Percentiles rank a stretch among this genome's conserved stretches.
Evolutionary conservation across 208 protist genomes (phyloP).

Genomic region (Leishmania tarentolae): DNA sequence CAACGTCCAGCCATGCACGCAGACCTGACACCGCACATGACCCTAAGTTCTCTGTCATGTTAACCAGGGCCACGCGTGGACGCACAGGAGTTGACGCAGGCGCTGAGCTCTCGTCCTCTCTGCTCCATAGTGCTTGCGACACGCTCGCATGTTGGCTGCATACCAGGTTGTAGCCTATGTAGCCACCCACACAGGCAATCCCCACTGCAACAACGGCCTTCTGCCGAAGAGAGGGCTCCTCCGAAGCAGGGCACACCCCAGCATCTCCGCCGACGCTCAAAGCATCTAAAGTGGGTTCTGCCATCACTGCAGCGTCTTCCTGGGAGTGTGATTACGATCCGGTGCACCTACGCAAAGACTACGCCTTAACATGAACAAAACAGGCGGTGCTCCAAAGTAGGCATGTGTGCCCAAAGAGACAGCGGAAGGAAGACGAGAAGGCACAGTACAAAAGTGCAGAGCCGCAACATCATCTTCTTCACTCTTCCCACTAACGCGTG

Average conservation of each 20-base stretch:
- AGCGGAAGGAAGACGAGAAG: not conserved
- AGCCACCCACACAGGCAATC: slow-evolving; percentile 42
- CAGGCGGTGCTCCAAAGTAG: not conserved
- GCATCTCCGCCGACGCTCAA: not conserved
- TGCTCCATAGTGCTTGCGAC: slow-evolving; percentile 54
- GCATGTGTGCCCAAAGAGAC: not conserved
- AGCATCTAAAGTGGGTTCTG: not conserved
- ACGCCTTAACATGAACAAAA: too few species aligned
- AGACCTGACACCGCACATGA: slow-evolving; percentile 26
- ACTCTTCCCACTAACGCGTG: too few species aligned
- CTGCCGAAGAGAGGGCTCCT: slow-evolving; percentile 1
- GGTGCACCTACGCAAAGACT: too few species aligned
- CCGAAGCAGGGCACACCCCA: not conserved
- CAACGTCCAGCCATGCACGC: slow-evolving; percentile 29
- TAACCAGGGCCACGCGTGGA: slow-evolving; percentile 50
- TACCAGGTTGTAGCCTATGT: slow-evolving; percentile 51
- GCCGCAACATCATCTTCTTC: too few species aligned
- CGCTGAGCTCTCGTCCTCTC: not conserved
- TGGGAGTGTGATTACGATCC: not conserved
- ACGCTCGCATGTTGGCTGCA: slow-evolving; percentile 10
- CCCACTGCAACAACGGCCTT: slow-evolving; percentile 38
- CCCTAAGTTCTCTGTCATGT: slow-evolving; percentile 43
- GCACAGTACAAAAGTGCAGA: not conserved
- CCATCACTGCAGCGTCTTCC: not conserved
- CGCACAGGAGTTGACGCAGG: not conserved